A percentile compares a stretch with the other conserved stretches of the same genome.
These are phyloP conservation scores for Echinochloa phyllopogon DNA, from an alignment of 176 grass and related monocot species.

Conservation along the genomic window DNA sequence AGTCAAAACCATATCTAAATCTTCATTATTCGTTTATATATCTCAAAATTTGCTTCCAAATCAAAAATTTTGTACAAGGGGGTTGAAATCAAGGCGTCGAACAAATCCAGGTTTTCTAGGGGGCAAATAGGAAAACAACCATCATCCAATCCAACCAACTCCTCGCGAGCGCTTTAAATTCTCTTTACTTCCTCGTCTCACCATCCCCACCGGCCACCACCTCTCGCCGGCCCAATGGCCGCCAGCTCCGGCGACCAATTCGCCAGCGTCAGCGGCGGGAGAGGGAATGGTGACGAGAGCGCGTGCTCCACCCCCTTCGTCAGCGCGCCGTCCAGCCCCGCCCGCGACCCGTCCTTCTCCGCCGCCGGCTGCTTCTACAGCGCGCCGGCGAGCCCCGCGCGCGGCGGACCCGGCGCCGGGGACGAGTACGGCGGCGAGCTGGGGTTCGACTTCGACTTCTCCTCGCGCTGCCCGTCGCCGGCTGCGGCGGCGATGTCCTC, in stretches of 20 bases:
- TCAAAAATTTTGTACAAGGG: background rate
- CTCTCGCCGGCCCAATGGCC: slow-evolving; percentile 34
- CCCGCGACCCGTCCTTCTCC: slow-evolving; percentile 30
- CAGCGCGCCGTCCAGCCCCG: slow-evolving; percentile 61
- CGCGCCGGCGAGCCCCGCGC: slow-evolving; percentile 77
- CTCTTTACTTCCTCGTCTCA: background rate
- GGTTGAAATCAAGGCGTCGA: too few relatives aligned
- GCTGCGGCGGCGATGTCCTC: slow-evolving; percentile 62
- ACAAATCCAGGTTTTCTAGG: background rate
- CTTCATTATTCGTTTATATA: background rate
- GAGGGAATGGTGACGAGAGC: slow-evolving; percentile 7
- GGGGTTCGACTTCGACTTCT: slow-evolving; percentile 47
- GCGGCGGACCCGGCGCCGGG: background rate
- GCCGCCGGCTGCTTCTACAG: slow-evolving; percentile 67
- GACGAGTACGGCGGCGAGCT: background rate
- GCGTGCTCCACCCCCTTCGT: slow-evolving; percentile 72
- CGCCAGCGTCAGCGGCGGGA: background rate
- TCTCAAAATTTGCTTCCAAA: background rate
- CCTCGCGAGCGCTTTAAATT: background rate
- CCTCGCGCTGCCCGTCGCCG: slow-evolving; percentile 37
- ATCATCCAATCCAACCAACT: background rate
- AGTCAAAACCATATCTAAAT: background rate
- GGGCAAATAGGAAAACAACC: background rate
- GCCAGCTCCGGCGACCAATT: slow-evolving; percentile 35
- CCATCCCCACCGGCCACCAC: slow-evolving; percentile 1